Evolutionary conservation across 2,329 filamentous ascomycete species (phyloP), one percentile per base, ranked within the genome.

Genomic region (Exophiala alcalophila): DNA sequence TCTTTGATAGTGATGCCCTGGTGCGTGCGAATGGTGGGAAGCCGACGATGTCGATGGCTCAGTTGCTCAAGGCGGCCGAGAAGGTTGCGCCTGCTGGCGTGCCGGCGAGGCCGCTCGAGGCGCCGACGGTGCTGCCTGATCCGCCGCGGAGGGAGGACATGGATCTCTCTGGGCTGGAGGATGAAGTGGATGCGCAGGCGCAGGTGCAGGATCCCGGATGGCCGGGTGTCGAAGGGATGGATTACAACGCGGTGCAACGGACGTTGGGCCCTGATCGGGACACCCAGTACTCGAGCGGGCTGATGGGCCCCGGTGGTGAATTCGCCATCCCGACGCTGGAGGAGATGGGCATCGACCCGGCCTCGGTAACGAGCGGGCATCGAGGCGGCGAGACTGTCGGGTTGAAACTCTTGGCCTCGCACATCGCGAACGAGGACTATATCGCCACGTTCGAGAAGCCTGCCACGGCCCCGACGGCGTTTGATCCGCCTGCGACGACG

Each of bases 361-460:
- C 44, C 9, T 35, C 44, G 2, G 81, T 83, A 1, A 84, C 78
- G 1, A 82, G 81, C 4, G 76, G 77, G 1, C 81, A 86, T 56
- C 72, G 74, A 4, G 85, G 85, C 19, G 84, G 85, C n/a, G 85
- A 90, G 62, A 79, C 71, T 1, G 57, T 74, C 1, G 83, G 83
- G 0, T 64, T 89, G 3, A 59, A 71, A 49, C 67, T 67, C 20
- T 71, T 90, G 1, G 68, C 74, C 6, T 64, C 72, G 3, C 77
- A 86, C 21, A 72, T 85, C 45, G 65, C 70, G 2, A 67, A 88
- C 49, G 71, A 77, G 45, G 71, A 77, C 39, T 89, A 86, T 59
- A 80, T 80, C 0, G 83, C 81, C 1, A 86, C 79, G 0, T 90
- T 90, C 56, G 76, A 81, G 57, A 90, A 90, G 60, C 84, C 85